Evolutionary conservation across 805 yeast genomes (phyloP), one percentile per base, ranked within the genome.

Genomic region (Metschnikowia amazonensis): DNA sequence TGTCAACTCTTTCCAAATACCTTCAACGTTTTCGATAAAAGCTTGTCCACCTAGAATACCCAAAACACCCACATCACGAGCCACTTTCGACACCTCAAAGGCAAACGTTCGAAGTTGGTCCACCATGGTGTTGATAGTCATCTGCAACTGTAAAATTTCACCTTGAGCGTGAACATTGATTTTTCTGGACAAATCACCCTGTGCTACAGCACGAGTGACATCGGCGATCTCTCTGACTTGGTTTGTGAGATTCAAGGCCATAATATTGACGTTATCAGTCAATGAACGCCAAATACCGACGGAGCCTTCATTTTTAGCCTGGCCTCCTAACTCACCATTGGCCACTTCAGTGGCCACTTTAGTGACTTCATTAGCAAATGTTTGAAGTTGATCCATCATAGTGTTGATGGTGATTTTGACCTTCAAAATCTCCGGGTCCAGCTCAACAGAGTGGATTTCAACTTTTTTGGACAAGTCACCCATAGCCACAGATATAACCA

Each of bases 91-190:
- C 30, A 87, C 95, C 64, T 88, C 95, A 55, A 85, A 84, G 1
- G 94, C 92, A 66, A 86, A 86, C 20, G 84, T 82, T 56, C 90
- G 72, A 55, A 86, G 76, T 62, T 86, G 94, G 60, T 85, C 92
- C 65, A 86, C 94, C 94, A 86, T 88, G 48, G 89, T 80, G 60
- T 88, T 88, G 58, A 87, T 87, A 7, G 95, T 88, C 70, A 84
- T 85, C 62, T 87, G 95, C 50, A 88, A 74, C 56, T 85, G 92
- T 47, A 86, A 70, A 51, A 87, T 88, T 66, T 87, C 96, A 39
- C 96, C 96, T 63, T 88, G 95, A 6, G 95, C 96, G 64, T 87
- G 92, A 11, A 88, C 95, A 62, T 86, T 86, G 60, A 88, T 87
- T 59, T 87, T 86, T 42, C 89, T 71, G 0, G 89, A 82, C 53